Conservation (phyloP, 2,329 filamentous ascomycete species). For the Aspergillus uvarum region DNA sequence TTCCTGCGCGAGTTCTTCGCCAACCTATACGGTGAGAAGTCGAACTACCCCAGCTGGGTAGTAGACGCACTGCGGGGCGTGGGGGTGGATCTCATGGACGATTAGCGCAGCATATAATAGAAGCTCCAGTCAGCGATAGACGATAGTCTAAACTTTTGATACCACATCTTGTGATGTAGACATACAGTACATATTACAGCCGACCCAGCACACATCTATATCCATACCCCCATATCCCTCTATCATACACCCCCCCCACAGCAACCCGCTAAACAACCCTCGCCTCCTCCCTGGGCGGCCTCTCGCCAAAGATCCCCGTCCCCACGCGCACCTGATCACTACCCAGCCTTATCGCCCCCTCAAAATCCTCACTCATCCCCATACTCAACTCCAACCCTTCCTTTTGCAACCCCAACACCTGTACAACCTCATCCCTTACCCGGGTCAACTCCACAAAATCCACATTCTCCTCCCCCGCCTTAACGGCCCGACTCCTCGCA, state of each 20-base stretch:
- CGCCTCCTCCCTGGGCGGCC: conserved; percentile 76
- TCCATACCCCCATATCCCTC: neutral
- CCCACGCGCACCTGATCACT: conserved; percentile 89
- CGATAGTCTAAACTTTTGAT: neutral
- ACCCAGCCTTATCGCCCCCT: conserved; percentile 78
- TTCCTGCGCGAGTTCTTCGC: conserved; percentile 79
- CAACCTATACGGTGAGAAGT: conserved; percentile 65
- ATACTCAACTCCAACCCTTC: conserved; percentile 84
- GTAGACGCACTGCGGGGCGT: conserved; percentile 74
- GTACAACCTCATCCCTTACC: conserved; percentile 68
- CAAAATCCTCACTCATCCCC: conserved; percentile 98
- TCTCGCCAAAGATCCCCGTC: conserved; percentile 86
- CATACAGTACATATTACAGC: no score
- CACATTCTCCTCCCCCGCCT: conserved; percentile 79
- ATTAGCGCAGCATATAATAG: conserved; percentile 15
- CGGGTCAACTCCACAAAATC: conserved; percentile 73
- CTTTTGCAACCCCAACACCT: conserved; percentile 56
- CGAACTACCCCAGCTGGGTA: conserved; percentile 77
- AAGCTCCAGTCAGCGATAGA: neutral
- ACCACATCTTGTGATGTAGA: no score
- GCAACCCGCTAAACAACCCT: conserved; percentile 53
- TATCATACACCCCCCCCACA: neutral
- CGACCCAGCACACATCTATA: no score
- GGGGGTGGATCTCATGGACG: conserved; percentile 68
- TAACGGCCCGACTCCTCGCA: conserved; percentile 73